A percentile compares a stretch with the other conserved stretches of the same genome.
Conservation (phyloP, 192 early-diverging fungal species). For the Umbelopsis sp. region DNA sequence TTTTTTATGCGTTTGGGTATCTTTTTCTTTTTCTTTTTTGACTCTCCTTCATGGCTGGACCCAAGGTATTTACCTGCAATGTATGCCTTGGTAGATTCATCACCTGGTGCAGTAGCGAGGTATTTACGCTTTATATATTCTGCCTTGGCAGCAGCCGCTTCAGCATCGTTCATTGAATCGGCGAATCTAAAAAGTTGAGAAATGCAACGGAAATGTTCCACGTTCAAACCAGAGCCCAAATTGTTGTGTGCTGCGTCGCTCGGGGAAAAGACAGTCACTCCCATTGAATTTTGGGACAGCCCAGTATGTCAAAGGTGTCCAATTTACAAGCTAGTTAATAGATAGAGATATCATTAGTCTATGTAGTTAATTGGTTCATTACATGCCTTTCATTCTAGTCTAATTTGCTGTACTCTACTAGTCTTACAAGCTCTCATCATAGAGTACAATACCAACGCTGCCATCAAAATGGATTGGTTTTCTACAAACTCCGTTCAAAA, state of each 20-base stretch:
- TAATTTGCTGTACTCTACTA: no score
- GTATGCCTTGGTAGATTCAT: constrained; percentile 39
- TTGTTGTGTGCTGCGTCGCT: background rate
- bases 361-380: no score
- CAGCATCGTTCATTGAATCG: background rate
- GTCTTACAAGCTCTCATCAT: no score
- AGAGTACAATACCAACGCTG: no score
- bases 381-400: no score
- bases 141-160: constrained; percentile 6
- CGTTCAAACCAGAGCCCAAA: background rate
- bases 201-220: background rate
- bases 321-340: no score
- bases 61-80: constrained; percentile 38
- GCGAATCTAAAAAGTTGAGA: background rate
- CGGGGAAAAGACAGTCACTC: background rate
- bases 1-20: constrained; percentile 16
- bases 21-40: constrained; percentile 44
- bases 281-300: no score
- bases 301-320: no score
- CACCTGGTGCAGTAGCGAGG: constrained; percentile 34
- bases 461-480: no score
- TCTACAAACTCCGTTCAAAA: background rate
- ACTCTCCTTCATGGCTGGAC: constrained; percentile 13
- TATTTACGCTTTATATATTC: constrained; percentile 34
- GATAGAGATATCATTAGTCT: no score